Conservation (phyloP, 1,284 basidiomycete genomes). For the Gymnopus androsaceus region DNA sequence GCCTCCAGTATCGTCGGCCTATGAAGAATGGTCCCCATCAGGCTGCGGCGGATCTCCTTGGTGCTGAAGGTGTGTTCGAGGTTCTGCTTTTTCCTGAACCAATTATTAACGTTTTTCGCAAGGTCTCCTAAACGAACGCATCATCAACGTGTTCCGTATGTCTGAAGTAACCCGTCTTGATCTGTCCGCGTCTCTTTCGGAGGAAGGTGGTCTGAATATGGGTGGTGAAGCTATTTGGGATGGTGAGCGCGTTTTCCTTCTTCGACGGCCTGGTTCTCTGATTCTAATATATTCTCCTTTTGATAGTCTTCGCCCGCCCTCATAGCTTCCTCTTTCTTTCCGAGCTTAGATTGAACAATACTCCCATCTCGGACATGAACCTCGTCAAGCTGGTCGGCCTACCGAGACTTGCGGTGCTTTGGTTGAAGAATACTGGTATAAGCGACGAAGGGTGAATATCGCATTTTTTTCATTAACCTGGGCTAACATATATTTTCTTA, state of each 20-base stretch:
- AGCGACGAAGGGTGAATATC: conserved; percentile 58
- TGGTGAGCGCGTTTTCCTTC: conserved; percentile 34
- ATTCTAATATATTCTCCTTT: not conserved
- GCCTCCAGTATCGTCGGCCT: too few species aligned
- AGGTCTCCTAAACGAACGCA: conserved; percentile 44
- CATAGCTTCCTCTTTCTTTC: conserved; percentile 53
- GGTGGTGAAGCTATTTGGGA: conserved; percentile 42
- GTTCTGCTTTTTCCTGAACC: not conserved
- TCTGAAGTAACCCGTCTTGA: conserved; percentile 40
- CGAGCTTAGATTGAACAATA: conserved; percentile 48
- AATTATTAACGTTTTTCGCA: not conserved
- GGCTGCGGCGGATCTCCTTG: conserved; percentile 44
- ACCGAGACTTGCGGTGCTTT: conserved; percentile 48
- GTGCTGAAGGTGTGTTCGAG: conserved; percentile 37
- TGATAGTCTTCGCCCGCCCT: conserved; percentile 50
- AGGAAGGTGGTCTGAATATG: conserved; percentile 52
- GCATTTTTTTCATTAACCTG: not conserved
- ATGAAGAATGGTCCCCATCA: conserved; percentile 38
- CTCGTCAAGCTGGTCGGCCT: conserved; percentile 54
- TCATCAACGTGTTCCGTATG: conserved; percentile 39
- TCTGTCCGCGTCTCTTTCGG: conserved; percentile 46
- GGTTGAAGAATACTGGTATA: conserved; percentile 56
- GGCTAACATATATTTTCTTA: not conserved
- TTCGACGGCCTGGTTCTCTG: not conserved
- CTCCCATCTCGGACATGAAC: conserved; percentile 48